Base-by-base conservation (phyloP, 2,329 filamentous ascomycete species). In the Ophiocordyceps robertsii region DNA sequence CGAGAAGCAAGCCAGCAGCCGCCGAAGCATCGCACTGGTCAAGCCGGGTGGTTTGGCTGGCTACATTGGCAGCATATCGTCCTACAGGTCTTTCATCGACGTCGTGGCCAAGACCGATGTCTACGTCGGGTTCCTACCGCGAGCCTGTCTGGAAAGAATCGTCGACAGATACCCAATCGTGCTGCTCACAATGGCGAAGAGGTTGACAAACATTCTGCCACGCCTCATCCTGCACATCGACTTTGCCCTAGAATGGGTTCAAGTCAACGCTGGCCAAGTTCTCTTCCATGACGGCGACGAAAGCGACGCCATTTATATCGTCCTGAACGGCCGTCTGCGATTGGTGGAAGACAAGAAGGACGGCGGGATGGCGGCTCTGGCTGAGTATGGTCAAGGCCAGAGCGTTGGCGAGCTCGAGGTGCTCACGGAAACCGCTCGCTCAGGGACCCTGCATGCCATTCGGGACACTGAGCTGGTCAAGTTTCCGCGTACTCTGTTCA, bases 61-160 rank as follows among this genome's bases (percentile, higher is more conserved):
- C 0, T 98, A 98, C 54, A 79, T 96, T 29, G 89, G 92, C 6
- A 92, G 88, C 0, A 82, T 98, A 16, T 95, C 92, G 3, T 95
- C 89, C 0, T 95, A 95, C 58, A 73, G 92, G 24, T 98, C 92
- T 0, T 95, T 96, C 57, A 92, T 95, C 17, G 90, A 96, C 56
- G 89, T 98, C 2, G 84, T 90, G 32, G 93, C 92, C 3, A 96
- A 96, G 64, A 98, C 93, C 0, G 92, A 98, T 62, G 92, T 96
- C 2, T 96, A 95, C 54, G 92, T 98, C 13, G 92, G 92, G 1
- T 98, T 98, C 50, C 67, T 98, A 12, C 92, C 92, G 1, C 75
- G 88, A 29, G 74, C 79, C 1, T 84, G 88, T 0, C 71, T 98
- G 27, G 92, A 98, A 57, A 77, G 88, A 49, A 92, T 98, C 38